Evolutionary conservation across 164 flowering plant species (phyloP), one percentile per base, ranked within the genome.

Genomic region (grape (Vitis vinifera)): DNA sequence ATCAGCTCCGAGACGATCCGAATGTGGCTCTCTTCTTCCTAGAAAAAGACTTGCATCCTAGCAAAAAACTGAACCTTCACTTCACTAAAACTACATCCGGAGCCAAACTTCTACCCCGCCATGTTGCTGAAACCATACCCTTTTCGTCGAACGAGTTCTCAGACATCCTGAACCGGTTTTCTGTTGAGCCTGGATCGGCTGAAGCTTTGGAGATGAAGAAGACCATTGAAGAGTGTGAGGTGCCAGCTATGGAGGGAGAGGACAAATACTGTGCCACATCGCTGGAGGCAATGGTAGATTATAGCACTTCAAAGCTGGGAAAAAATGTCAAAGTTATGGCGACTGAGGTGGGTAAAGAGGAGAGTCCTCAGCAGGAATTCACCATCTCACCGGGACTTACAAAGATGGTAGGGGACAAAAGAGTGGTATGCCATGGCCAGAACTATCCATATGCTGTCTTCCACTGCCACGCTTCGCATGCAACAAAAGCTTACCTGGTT

Each of bases 201-300:
- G 82, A 80, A 72, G 83, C 88, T 11, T 73, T 75, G 55, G 56
- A 60, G 12, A 77, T 84, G 73, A 73, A 77, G 72, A 69, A 75
- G 27, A 81, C 88, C 29, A 70, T 85, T 16, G 44, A 74, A 5
- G 78, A 85, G 66, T 85, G 88, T 23, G 85, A 84, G 58, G 67
- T 51, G 10, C 73, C 80, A 0, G 77, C 55, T 14, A 72, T 75
- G 3, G 55, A 65, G 51, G 85, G 84, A 29, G 88, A 85, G 72
- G 83, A 79, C 11, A 82, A 85, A 71, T 79, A 70, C 51, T 85
- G 88, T 31, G 86, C 86, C 19, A 82, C 86, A 7, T 82, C 88
- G 2, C 67, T 82, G 31, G 86, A 85, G 64, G 73, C 84, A 1
- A 85, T 85, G 84, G 56, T 85, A 4, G 83, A 85, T 60, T 85